A percentile compares a stretch with the other conserved stretches of the same genome.
Evolutionary conservation across 2,329 filamentous ascomycete species (phyloP).

Genomic region (Ophiocordyceps sinensis): DNA sequence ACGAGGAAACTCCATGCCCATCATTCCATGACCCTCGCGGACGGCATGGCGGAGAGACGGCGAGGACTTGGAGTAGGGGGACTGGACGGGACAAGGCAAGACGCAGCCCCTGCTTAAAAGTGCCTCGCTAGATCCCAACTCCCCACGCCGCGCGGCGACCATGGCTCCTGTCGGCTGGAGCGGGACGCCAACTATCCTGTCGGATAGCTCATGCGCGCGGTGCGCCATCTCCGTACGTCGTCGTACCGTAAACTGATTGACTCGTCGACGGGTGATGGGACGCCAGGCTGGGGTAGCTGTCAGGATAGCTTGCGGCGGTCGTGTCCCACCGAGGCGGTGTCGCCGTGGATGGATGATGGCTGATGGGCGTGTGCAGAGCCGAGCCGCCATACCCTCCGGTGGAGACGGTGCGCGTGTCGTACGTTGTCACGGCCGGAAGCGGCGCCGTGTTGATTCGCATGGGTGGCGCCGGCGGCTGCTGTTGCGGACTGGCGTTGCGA

Average conservation of each 20-base stretch:
- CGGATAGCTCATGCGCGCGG: constrained; percentile 22
- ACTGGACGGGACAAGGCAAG: too few species aligned
- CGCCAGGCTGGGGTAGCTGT: constrained; percentile 23
- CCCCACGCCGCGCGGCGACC: too few species aligned
- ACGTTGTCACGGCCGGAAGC: constrained; percentile 24
- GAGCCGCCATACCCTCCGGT: constrained; percentile 22
- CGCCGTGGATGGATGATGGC: constrained; percentile 20
- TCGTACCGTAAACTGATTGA: constrained; percentile 25
- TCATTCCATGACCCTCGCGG: too few species aligned
- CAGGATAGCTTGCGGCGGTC: constrained; percentile 21
- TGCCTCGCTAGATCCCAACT: too few species aligned
- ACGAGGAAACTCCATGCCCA: too few species aligned
- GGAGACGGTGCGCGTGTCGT: constrained; percentile 20
- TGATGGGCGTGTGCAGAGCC: constrained; percentile 24
- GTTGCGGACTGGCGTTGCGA: constrained; percentile 20
- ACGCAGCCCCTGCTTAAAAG: too few species aligned
- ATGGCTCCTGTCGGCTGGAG: too few species aligned
- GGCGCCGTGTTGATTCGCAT: constrained; percentile 22
- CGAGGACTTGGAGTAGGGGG: too few species aligned
- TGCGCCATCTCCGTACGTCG: constrained; percentile 26
- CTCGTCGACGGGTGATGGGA: constrained; percentile 18
- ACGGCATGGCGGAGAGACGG: too few species aligned
- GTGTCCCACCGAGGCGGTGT: constrained; percentile 28
- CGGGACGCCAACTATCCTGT: too few species aligned
- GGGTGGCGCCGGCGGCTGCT: constrained; percentile 12